Evolutionary conservation across 371 early-diverging fungal genomes (phyloP).

Genomic region (Haplosporangium sp.): DNA sequence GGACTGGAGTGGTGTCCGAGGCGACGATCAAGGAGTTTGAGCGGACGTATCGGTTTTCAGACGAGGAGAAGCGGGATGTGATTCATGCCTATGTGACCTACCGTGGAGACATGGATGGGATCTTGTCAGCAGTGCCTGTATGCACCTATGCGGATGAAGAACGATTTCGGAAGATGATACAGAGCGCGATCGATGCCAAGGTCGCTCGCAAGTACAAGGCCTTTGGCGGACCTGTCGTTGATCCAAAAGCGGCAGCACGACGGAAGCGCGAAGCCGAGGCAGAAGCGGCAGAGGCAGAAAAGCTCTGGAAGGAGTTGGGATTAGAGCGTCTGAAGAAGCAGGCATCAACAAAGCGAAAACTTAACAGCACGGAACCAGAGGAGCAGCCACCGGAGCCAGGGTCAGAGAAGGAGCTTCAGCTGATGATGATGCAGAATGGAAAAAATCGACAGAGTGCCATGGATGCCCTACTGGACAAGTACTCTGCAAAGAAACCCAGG

Average conservation of each 20-base stretch:
- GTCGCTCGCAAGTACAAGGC: conserved; percentile 60
- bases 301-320: conserved; percentile 61
- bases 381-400: conserved; percentile 47
- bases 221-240: conserved; percentile 68
- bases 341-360: conserved; percentile 46
- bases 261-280: conserved; percentile 66
- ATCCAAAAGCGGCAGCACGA: conserved; percentile 58
- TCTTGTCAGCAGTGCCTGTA: conserved; percentile 74
- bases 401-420: conserved; percentile 46
- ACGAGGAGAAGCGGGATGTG: conserved; percentile 86
- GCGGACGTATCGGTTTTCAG: conserved; percentile 61
- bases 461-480: conserved; percentile 61
- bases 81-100: conserved; percentile 71
- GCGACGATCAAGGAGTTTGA: conserved; percentile 80
- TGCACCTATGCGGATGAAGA: conserved; percentile 74
- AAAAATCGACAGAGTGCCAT: conserved; percentile 52
- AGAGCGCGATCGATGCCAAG: conserved; percentile 69
- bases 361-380: conserved; percentile 26
- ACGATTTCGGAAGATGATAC: conserved; percentile 74
- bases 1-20: conserved; percentile 80
- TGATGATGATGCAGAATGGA: conserved; percentile 48
- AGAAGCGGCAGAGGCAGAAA: conserved; percentile 66
- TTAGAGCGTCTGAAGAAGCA: conserved; percentile 56
- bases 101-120: conserved; percentile 81
- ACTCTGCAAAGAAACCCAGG: conserved; percentile 45